Percentiles rank a stretch among this genome's conserved stretches.
These are phyloP conservation scores for Tuber melanosporum DNA, from an alignment of 495 filamentous ascomycete species.

Conservation along the genomic window DNA sequence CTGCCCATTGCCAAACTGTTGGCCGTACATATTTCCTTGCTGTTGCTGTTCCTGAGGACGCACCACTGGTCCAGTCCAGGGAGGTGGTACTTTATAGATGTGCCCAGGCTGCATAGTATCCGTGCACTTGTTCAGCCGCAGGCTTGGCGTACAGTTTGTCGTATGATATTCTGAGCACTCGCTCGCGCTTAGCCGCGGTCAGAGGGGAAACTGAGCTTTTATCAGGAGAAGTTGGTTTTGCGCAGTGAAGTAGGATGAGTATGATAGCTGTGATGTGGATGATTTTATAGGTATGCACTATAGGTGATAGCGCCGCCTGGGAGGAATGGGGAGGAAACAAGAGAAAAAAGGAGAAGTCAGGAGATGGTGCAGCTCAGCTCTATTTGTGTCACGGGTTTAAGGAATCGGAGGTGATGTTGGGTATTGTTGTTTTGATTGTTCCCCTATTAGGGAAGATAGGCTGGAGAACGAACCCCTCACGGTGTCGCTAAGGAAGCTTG, in stretches of 20 bases:
- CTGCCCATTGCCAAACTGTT: constrained; percentile 23
- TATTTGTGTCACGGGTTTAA: background rate
- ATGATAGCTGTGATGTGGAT: background rate
- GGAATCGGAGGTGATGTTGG: background rate
- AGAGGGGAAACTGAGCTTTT: background rate
- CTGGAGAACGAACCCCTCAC: background rate
- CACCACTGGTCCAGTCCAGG: constrained; percentile 18
- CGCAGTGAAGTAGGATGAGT: background rate
- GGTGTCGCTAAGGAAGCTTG: background rate
- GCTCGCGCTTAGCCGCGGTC: background rate
- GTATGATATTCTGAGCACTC: background rate
- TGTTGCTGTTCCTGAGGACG: constrained; percentile 16
- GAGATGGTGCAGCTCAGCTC: background rate
- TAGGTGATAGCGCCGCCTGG: background rate
- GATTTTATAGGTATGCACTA: background rate
- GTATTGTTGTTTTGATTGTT: background rate
- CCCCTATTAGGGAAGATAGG: background rate
- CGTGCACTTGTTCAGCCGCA: background rate
- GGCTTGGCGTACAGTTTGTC: background rate
- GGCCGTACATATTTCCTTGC: constrained; percentile 27
- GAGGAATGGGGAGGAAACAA: background rate
- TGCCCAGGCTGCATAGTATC: constrained; percentile 11
- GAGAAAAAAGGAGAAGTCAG: background rate
- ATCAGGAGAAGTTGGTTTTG: background rate
- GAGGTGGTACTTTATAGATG: constrained; percentile 30